Base-by-base conservation (phyloP, 2,329 filamentous ascomycete genomes). In the Hypoxylon sp. region DNA sequence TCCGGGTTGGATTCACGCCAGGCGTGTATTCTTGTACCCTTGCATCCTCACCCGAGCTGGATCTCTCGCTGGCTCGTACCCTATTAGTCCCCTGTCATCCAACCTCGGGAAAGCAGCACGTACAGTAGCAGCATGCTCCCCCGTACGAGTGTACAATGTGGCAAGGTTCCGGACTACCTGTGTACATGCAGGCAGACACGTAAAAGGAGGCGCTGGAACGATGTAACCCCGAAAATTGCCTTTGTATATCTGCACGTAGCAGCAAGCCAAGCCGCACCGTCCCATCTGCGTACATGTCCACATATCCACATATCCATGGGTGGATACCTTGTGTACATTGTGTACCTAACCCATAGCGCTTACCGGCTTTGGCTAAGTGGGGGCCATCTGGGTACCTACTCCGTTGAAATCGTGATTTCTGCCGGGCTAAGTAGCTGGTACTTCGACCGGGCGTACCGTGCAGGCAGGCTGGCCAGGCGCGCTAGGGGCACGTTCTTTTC, bases 321-420 rank as follows among this genome's bases (percentile, higher is more conserved):
- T 33, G 7, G 31, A 8, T 33, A 10, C 31, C 2, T 7, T 35
- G 33, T 35, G 10, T 35, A 10, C 33, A 35, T 1, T 11, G 30
- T 33, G 54, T 64, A 72, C 73, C 73, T 75, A 73, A 74, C 73
- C 73, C 72, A 75, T 57, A 70, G 55, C 60, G 65, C 70, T 68
- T 64, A 65, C 59, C 61, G 65, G 14, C 31, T 68, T 62, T 30
- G 51, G 54, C 40, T 17, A 64, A 60, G 63, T 70, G 69, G 72
- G 69, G 68, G 60, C 49, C 42, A 64, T 64, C 55, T 64, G 60
- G 49, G 56, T 63, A 60, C 64, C 44, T 63, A 37, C 40, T 61
- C 69, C 69, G 63, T 72, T 72, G 60, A 66, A 67, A 66, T 69
- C 62, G 63, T 64, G 56, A 54, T 70, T 69, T 64, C 57, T 53